Evolutionary conservation across 352 stramenopile species (phyloP).

Genomic region (Phytophthora capsici): DNA sequence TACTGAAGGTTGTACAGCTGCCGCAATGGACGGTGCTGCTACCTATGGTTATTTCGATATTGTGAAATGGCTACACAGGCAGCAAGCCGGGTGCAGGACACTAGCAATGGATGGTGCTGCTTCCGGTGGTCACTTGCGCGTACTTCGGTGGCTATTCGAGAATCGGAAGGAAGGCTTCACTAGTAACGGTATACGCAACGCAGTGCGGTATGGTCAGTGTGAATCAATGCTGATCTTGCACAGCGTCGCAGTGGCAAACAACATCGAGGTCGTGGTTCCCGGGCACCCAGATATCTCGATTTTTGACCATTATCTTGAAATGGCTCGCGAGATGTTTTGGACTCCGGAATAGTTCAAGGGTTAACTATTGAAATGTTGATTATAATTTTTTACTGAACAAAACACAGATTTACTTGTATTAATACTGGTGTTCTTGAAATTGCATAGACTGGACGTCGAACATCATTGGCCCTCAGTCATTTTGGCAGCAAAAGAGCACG

Average conservation of each 20-base stretch:
- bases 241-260: not conserved
- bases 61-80: constrained; percentile 11
- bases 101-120: constrained; percentile 12
- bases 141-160: constrained; percentile 20
- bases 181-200: not conserved
- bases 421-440: not conserved
- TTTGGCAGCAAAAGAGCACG: constrained; percentile 14
- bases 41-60: constrained; percentile 9
- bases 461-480: constrained; percentile 28
- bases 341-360: no score
- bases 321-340: no score
- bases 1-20: constrained; percentile 12
- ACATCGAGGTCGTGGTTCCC: constrained; percentile 8
- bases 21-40: constrained; percentile 12
- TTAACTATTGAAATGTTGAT: no score
- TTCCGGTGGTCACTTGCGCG: constrained; percentile 5
- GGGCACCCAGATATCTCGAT: no score
- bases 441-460: not conserved
- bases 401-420: not conserved
- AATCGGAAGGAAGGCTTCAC: constrained; percentile 18
- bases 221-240: constrained; percentile 19
- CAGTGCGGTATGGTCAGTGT: constrained; percentile 4
- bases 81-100: constrained; percentile 7
- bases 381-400: not conserved
- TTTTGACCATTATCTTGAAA: no score